Evolutionary conservation across 768 basidiomycete genomes (phyloP), one percentile per base, ranked within the genome.

Genomic region (Lactarius hengduanensis): DNA sequence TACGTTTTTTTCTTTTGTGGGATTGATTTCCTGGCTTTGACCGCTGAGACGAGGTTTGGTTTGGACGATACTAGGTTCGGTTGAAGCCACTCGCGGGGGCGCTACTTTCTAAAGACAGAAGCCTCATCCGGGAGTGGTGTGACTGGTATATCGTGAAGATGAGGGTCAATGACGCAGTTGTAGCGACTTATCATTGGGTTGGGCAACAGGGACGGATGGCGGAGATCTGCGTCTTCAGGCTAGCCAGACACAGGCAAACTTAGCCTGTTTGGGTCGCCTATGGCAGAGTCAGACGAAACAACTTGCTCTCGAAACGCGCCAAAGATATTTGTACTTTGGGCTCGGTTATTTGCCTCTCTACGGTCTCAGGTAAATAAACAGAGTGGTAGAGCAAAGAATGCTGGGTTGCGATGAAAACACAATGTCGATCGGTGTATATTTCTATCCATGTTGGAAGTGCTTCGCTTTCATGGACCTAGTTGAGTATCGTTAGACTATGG

Each of bases 21-120:
- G 43, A 11, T 36, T 36, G 36, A 11, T 57, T 36, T 41, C 20
- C 26, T 38, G 18, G 43, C 43, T 2, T 18, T 57, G 36, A 16
- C 8, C 30, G 7, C 26, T 54, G 13, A 26, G 26, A 40, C 57
- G 0, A 47, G 8, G 38, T 40, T 26, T 15, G 10, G 32, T n/a
- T 13, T 47, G n/a, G n/a, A 9, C 72, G 96, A 95, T 92, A 84
- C 80, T 93, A 96, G 79, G 96, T 32, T 80, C 85, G 94, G 41
- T 72, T 92, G 56, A 91, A 94, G 73, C 96, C 94, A 0, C 78
- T 92, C 60, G 80, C 80, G 40, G 90, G 92, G 4, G 89, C 11
- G 15, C 38, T 40, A 50, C 11, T 22, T 50, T 50, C 11, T 22
- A 50, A 11, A 11, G n/a, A 18, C n/a, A 47, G 22, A 50, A 50